phyloP scores from a whole-genome alignment of 441 rosid species.

The Macaranga tanarius region DNA sequence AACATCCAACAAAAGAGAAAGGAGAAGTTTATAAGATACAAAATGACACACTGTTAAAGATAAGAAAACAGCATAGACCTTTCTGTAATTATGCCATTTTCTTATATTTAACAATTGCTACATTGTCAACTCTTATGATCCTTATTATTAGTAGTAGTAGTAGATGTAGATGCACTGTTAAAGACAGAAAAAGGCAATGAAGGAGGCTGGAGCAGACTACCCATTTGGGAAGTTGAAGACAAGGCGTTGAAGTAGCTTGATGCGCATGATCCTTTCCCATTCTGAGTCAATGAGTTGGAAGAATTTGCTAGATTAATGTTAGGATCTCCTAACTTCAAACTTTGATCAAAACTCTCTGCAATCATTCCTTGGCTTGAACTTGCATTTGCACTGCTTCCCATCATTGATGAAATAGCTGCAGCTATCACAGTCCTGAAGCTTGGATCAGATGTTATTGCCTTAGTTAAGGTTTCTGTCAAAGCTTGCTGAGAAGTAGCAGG shows the following conservation, averaged over 20 bases:
- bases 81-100: not conserved
- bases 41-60: not conserved
- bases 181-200: slow-evolving; percentile 48
- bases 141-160: slow-evolving; percentile 27
- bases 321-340: slow-evolving; percentile 22
- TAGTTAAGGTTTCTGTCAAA: slow-evolving; percentile 55
- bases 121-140: slow-evolving; percentile 42
- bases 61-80: slow-evolving; percentile 4
- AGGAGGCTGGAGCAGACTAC: slow-evolving; percentile 31
- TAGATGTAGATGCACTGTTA: slow-evolving; percentile 38
- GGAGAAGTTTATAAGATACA: not conserved
- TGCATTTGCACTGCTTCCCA: slow-evolving; percentile 28
- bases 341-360: slow-evolving; percentile 27
- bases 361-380: not conserved
- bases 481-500: slow-evolving; percentile 37
- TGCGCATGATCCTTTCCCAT: slow-evolving; percentile 42
- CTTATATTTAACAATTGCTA: not conserved
- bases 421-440: slow-evolving; percentile 60
- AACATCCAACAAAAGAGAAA: not conserved
- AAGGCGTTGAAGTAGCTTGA: slow-evolving; percentile 48
- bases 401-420: slow-evolving; percentile 68
- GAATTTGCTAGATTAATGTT: slow-evolving; percentile 7
- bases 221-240: slow-evolving; percentile 40
- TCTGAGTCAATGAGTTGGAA: slow-evolving; percentile 24
- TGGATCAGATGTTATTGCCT: slow-evolving; percentile 66